A percentile compares a stretch with the other conserved stretches of the same genome.
Evolutionary conservation across 371 early-diverging fungal species (phyloP).

Genomic region (Mortierella sp.): DNA sequence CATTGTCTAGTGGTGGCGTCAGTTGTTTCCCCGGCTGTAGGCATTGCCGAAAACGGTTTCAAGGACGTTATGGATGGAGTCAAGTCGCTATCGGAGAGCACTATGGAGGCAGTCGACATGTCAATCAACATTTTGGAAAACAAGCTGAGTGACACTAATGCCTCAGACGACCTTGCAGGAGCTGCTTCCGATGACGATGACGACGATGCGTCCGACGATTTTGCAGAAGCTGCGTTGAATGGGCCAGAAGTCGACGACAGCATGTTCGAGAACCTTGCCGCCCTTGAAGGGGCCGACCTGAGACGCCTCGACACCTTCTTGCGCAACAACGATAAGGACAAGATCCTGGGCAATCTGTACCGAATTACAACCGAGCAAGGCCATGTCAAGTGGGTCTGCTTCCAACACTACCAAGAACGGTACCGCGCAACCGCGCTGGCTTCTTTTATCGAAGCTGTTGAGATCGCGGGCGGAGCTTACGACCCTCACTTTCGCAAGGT

Average conservation of each 20-base stretch:
- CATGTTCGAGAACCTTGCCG: constrained; percentile 5
- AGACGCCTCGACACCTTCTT: constrained; percentile 15
- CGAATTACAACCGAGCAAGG: constrained; percentile 17
- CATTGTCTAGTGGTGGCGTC: constrained; percentile 17
- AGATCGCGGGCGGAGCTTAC: not conserved
- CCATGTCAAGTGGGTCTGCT: constrained; percentile 35
- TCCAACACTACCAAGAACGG: constrained; percentile 4
- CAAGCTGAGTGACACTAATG: no score
- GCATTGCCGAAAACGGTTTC: not conserved
- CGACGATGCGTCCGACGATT: no score
- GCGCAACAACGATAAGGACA: constrained; percentile 20
- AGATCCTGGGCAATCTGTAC: constrained; percentile 28
- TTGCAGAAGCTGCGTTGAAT: no score
- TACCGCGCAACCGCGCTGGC: constrained; percentile 14
- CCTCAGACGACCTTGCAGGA: no score
- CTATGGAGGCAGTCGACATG: constrained; percentile 13
- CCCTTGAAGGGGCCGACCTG: constrained; percentile 25
- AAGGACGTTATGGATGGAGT: constrained; percentile 12
- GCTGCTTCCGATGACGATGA: no score
- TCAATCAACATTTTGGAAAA: constrained; percentile 17
- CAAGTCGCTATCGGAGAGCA: not conserved
- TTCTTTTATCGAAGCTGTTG: constrained; percentile 3
- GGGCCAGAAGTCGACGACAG: no score
- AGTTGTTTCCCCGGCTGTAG: constrained; percentile 18
- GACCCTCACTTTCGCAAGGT: constrained; percentile 16